Base-by-base conservation (phyloP, 2,329 filamentous ascomycete genomes). In the Neofusicoccum parvum region DNA sequence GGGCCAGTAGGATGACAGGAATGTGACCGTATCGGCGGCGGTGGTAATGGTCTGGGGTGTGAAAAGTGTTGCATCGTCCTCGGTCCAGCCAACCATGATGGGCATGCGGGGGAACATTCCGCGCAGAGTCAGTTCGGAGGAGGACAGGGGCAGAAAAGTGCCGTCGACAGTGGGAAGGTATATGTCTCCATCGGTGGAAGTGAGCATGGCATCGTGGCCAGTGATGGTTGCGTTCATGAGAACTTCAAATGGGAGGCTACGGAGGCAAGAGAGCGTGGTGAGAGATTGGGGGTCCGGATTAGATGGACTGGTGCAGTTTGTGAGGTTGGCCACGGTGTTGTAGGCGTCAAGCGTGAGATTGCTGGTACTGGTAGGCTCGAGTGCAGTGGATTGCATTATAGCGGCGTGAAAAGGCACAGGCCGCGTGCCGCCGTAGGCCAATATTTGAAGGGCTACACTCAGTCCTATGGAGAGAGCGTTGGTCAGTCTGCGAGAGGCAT, bases 101-200 rank as follows among this genome's bases (percentile, higher is more conserved):
- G 76, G 75, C 1, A 79, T 75, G 39, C 20, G 27, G 48, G 81
- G 78, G 67, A 84, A 82, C 3, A 72, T 72, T 23, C 80, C 80
- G 49, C 78, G 70, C 0, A 69, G 71, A 23, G 82, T 72, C 10
- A 83, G 75, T 64, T 76, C 69, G 6, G 79, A 81, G 1, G 82
- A 79, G 5, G 81, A 71, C 1, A 73, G 78, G 32, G 81, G 81
- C n/a, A 85, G 72, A 68, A 83, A 83, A 68, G 84, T 81, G 14
- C 79, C 80, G 66, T 85, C 83, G 0, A 85, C 80, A 0, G 74
- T 78, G 0, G 84, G 84, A 0, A 85, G 45, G 80, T 82, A 86
- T 58, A 83, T 79, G 64, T 86, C 83, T 12, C 84, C 83, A 59
- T 76, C 70, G 48, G 78, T 79, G 45, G 74, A 71, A 2, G 62